Evolutionary conservation across 257 asterid genomes (phyloP).

Genomic region (Buddleja alternifolia): DNA sequence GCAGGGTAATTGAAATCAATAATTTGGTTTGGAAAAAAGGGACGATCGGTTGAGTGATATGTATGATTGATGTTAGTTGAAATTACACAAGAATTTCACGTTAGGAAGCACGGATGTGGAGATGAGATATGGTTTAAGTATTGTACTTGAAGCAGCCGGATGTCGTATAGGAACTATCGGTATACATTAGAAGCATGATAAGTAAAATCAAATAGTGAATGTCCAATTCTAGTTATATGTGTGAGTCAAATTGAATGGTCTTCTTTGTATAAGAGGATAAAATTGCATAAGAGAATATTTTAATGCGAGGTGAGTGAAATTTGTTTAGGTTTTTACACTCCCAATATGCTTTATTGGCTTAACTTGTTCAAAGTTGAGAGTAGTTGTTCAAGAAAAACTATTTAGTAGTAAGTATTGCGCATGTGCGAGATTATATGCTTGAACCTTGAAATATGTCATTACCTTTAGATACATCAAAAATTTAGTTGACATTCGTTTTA

Average conservation of each 20-base stretch:
- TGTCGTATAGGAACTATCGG: no score
- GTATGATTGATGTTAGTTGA: background rate
- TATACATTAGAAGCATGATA: background rate
- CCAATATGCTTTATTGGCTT: background rate
- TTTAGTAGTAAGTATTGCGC: background rate
- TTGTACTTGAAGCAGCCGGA: background rate
- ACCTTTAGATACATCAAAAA: background rate
- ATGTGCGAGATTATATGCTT: background rate
- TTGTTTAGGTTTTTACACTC: background rate
- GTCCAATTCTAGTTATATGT: background rate
- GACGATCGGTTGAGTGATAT: background rate
- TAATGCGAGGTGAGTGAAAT: background rate
- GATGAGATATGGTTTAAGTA: background rate
- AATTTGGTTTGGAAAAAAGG: background rate
- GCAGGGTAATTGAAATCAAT: background rate
- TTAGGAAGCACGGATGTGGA: conserved; percentile 4
- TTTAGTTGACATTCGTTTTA: background rate
- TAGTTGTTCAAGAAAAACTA: background rate
- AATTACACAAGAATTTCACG: conserved; percentile 15
- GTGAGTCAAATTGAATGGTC: background rate
- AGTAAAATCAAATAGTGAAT: background rate
- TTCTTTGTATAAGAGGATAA: background rate
- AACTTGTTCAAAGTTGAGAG: background rate
- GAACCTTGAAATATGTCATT: background rate
- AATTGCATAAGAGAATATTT: background rate